Evolutionary conservation across 768 basidiomycete species (phyloP).

Genomic region (Hypholoma sublateritium): DNA sequence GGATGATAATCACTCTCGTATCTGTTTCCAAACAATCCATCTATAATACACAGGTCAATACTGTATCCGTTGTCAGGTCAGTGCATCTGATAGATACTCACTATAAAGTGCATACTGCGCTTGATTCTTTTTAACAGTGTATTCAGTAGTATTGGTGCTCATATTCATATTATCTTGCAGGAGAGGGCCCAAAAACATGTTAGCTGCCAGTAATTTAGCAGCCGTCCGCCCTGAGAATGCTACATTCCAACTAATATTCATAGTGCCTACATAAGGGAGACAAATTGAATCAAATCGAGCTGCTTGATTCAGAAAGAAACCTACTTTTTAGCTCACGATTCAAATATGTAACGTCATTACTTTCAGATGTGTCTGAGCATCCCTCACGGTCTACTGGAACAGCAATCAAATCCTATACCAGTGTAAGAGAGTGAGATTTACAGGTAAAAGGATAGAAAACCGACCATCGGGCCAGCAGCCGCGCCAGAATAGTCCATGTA

Average conservation of each 20-base stretch:
- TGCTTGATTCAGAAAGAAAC: not conserved
- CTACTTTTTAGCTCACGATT: not conserved
- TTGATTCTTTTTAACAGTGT: not conserved
- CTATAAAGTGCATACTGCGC: not conserved
- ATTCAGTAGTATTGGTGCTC: not conserved
- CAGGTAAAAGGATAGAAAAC: not conserved
- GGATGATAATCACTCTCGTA: not conserved
- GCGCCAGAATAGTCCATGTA: constrained; percentile 22
- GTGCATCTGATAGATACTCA: not conserved
- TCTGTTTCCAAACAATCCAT: not conserved
- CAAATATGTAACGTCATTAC: constrained; percentile 2
- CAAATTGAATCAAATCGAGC: not conserved
- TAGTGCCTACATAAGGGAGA: constrained; percentile 12
- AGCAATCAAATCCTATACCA: constrained; percentile 28
- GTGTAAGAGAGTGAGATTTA: not conserved
- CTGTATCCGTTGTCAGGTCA: too few species aligned
- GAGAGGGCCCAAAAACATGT: not conserved
- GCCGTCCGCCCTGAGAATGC: constrained; percentile 26
- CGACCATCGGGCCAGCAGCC: constrained; percentile 30
- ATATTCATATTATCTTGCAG: not conserved
- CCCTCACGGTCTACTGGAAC: constrained; percentile 32
- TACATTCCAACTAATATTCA: constrained; percentile 33
- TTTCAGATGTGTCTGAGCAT: constrained; percentile 9
- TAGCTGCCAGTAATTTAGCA: constrained; percentile 17
- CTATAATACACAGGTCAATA: not conserved